Conservation (phyloP, 352 stramenopile genomes). For the Globisporangium cystogenes region DNA sequence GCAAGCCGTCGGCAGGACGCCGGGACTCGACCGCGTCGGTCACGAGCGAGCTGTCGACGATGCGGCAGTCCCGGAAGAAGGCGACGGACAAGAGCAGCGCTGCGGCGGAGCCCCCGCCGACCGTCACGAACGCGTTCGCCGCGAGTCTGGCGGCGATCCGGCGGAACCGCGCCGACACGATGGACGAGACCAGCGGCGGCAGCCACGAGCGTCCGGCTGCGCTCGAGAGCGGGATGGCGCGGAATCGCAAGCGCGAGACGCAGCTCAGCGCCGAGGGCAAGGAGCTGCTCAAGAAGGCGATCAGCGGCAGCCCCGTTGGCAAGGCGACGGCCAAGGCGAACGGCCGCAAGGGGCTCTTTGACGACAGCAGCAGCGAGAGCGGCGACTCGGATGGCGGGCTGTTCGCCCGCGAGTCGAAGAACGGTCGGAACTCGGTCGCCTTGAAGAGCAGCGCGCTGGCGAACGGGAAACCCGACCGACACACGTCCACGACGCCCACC, state of each 20-base stretch:
- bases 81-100: conserved; percentile 11
- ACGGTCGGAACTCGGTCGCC: conserved; percentile 12
- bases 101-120: not conserved
- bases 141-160: conserved; percentile 70
- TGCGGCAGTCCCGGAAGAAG: conserved; percentile 16
- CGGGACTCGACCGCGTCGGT: conserved; percentile 56
- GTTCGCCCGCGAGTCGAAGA: conserved; percentile 28
- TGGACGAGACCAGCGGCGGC: conserved; percentile 33
- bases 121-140: conserved; percentile 70
- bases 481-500: conserved; percentile 12
- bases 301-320: conserved; percentile 16
- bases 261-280: conserved; percentile 78
- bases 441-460: conserved; percentile 6
- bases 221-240: conserved; percentile 15
- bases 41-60: conserved; percentile 24
- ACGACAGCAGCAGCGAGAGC: conserved; percentile 60
- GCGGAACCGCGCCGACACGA: conserved; percentile 54
- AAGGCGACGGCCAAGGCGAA: conserved; percentile 20
- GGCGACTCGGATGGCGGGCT: conserved; percentile 44
- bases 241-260: conserved; percentile 57
- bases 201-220: conserved; percentile 16
- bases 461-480: conserved; percentile 10
- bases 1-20: conserved; percentile 20
- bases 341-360: conserved; percentile 67
- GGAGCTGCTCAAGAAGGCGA: conserved; percentile 63